A percentile compares a stretch with the other conserved stretches of the same genome.
Evolutionary conservation across 2,329 filamentous ascomycete species (phyloP).

Genomic region (Ascomycota sp.): DNA sequence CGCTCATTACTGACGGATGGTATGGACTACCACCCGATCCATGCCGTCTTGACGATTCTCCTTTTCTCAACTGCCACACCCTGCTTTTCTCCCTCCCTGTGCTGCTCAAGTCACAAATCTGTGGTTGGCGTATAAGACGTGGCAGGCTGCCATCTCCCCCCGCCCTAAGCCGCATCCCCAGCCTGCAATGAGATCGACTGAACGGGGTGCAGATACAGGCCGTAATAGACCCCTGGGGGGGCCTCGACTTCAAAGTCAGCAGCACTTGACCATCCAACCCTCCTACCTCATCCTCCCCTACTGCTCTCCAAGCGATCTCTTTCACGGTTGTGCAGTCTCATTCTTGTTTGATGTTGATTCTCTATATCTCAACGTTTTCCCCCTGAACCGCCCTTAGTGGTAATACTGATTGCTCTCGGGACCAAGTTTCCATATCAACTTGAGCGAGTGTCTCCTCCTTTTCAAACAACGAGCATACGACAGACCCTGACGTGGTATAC

Average conservation of each 20-base stretch:
- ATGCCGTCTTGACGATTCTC: background rate
- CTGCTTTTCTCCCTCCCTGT: no score
- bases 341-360: no score
- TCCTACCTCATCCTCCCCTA: no score
- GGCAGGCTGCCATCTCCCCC: background rate
- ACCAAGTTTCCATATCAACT: background rate
- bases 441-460: background rate
- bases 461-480: background rate
- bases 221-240: background rate
- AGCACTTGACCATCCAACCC: no score
- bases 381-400: no score
- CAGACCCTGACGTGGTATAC: background rate
- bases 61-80: background rate
- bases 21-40: no score
- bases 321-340: no score
- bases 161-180: background rate
- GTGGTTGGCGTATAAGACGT: slow-evolving; percentile 3
- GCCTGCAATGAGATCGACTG: background rate
- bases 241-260: background rate
- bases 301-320: no score
- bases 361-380: no score
- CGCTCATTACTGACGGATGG: no score
- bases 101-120: slow-evolving; percentile 1
- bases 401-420: background rate
- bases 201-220: background rate